phyloP scores from a whole-genome alignment of 768 basidiomycete species.

The Amyloporia xantha region DNA sequence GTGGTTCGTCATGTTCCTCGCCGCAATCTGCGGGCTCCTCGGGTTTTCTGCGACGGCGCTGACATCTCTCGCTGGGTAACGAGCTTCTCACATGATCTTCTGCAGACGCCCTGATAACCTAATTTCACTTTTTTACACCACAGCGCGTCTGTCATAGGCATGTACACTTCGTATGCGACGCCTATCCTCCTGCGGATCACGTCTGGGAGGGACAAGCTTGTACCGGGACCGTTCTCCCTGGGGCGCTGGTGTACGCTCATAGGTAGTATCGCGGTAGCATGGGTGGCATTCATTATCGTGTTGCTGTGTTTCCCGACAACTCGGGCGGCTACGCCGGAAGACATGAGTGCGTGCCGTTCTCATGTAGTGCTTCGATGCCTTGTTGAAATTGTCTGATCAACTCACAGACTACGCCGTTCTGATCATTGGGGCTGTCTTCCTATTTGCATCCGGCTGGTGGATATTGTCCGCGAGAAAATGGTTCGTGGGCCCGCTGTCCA shows the following conservation, averaged over 20 bases:
- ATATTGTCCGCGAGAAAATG: constrained; percentile 57
- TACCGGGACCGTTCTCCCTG: constrained; percentile 18
- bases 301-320: constrained; percentile 22
- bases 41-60: constrained; percentile 61
- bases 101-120: neutral
- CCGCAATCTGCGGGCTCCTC: constrained; percentile 54
- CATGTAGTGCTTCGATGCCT: neutral
- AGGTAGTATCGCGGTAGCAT: constrained; percentile 14
- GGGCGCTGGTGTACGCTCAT: constrained; percentile 13
- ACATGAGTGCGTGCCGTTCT: constrained; percentile 62
- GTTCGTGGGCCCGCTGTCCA: constrained; percentile 65
- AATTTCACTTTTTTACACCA: too few relatives aligned
- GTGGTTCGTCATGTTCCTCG: constrained; percentile 57
- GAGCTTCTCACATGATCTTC: too few relatives aligned
- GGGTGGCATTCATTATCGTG: constrained; percentile 19
- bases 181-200: constrained; percentile 36
- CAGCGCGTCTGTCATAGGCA: constrained; percentile 63
- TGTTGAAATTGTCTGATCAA: neutral
- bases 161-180: constrained; percentile 60
- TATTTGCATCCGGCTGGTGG: constrained; percentile 63
- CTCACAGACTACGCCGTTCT: constrained; percentile 58
- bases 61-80: constrained; percentile 59
- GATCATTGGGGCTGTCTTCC: constrained; percentile 55
- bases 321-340: constrained; percentile 32
- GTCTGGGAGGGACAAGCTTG: constrained; percentile 8